Evolutionary conservation across 2,329 filamentous ascomycete genomes (phyloP).

Genomic region (Pseudocercospora ulei): DNA sequence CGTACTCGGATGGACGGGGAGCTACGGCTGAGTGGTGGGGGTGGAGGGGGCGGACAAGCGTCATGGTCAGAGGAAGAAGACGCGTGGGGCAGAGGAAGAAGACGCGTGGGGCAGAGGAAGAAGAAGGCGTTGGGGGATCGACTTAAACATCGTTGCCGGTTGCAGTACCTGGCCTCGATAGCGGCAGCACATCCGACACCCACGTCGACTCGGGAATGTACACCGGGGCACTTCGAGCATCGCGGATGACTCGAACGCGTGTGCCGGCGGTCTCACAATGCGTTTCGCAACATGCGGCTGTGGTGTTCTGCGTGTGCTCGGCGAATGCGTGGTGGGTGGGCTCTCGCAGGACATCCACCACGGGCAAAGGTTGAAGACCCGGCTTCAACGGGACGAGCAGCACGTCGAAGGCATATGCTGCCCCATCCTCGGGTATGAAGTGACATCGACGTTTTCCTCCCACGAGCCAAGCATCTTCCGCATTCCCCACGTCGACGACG

Average conservation of each 20-base stretch:
- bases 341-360: slow-evolving; percentile 62
- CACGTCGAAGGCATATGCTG: slow-evolving; percentile 50
- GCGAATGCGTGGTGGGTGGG: slow-evolving; percentile 35
- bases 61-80: no score
- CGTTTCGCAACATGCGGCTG: slow-evolving; percentile 56
- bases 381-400: slow-evolving; percentile 70
- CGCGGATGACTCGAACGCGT: slow-evolving; percentile 54
- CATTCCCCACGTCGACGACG: slow-evolving; percentile 68
- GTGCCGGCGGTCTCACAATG: slow-evolving; percentile 71
- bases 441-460: slow-evolving; percentile 71
- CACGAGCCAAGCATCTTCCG: slow-evolving; percentile 69
- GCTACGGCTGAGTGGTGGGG: no score
- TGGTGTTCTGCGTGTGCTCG: slow-evolving; percentile 20
- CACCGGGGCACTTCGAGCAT: slow-evolving; percentile 16
- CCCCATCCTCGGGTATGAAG: slow-evolving; percentile 47
- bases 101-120: no score
- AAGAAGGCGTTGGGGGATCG: no score
- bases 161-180: slow-evolving; percentile 17
- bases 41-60: no score
- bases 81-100: no score
- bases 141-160: slow-evolving; percentile 10
- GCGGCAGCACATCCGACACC: slow-evolving; percentile 3
- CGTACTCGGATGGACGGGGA: no score
- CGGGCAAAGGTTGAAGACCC: slow-evolving; percentile 68
- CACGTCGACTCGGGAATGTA: slow-evolving; percentile 16